Conservation (phyloP, 257 asterid genomes). For the Lycium ferocissimum region DNA sequence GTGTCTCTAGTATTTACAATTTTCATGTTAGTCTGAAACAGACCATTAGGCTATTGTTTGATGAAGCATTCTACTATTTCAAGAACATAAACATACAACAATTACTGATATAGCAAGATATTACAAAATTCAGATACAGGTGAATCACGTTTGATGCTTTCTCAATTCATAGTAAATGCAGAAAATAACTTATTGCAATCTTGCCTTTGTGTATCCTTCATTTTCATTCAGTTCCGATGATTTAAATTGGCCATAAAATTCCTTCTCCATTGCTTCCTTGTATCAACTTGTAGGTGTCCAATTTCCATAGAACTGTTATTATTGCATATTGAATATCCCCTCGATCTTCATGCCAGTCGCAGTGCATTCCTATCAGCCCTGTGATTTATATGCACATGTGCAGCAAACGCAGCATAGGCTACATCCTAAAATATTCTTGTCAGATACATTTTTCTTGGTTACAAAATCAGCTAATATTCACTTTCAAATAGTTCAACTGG, state of each 20-base stretch:
- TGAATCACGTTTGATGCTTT: neutral
- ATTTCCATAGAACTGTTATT: neutral
- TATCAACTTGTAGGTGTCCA: neutral
- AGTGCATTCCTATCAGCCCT: neutral
- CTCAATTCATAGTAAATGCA: neutral
- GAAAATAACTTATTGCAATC: neutral
- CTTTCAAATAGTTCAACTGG: neutral
- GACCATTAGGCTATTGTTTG: neutral
- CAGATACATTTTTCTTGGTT: neutral
- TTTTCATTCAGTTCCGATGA: neutral
- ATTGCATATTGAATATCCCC: neutral
- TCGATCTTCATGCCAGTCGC: neutral
- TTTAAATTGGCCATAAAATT: neutral
- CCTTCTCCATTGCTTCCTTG: constrained; percentile 14
- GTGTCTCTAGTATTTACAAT: neutral
- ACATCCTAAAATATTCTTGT: neutral
- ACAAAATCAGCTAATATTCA: constrained; percentile 1
- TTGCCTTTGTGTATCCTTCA: neutral
- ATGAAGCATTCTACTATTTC: neutral
- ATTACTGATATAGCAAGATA: neutral
- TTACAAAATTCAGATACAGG: neutral
- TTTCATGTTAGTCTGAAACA: neutral
- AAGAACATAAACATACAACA: neutral
- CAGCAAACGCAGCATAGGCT: constrained; percentile 10
- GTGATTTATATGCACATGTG: neutral